phyloP scores from a whole-genome alignment of 345 rosid species.

The Gossypium raimondii region DNA sequence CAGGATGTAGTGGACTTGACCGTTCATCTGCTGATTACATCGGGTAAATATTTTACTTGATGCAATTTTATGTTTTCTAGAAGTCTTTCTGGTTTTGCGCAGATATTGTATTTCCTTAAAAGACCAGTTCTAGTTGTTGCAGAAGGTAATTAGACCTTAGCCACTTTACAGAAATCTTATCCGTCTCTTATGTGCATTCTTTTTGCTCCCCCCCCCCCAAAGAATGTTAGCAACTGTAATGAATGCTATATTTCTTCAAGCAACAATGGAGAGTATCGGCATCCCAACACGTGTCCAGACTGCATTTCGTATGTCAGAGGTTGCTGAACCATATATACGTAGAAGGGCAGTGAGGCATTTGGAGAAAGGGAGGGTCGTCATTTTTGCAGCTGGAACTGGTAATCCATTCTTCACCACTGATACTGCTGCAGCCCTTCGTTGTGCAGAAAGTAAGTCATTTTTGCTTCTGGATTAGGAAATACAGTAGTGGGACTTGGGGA shows the following conservation, averaged over 20 bases:
- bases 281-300: conserved; percentile 96
- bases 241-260: conserved; percentile 97
- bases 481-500: neutral
- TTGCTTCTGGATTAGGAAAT: neutral
- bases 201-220: neutral
- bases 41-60: conserved; percentile 44
- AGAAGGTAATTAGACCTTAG: conserved; percentile 7
- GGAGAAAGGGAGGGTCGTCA: conserved; percentile 96
- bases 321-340: conserved; percentile 92
- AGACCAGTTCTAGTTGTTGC: neutral
- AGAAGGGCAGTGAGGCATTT: conserved; percentile 84
- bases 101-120: conserved; percentile 2
- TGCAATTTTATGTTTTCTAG: neutral
- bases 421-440: conserved; percentile 91
- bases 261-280: conserved; percentile 97
- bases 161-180: neutral
- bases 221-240: conserved; percentile 96
- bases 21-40: conserved; percentile 97
- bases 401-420: conserved; percentile 97
- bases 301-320: conserved; percentile 95
- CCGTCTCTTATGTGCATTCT: neutral
- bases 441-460: conserved; percentile 83
- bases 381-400: conserved; percentile 95
- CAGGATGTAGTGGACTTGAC: conserved; percentile 94
- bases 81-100: neutral